phyloP scores from a whole-genome alignment of 2,329 filamentous ascomycete genomes.

The Venturia asperata region DNA sequence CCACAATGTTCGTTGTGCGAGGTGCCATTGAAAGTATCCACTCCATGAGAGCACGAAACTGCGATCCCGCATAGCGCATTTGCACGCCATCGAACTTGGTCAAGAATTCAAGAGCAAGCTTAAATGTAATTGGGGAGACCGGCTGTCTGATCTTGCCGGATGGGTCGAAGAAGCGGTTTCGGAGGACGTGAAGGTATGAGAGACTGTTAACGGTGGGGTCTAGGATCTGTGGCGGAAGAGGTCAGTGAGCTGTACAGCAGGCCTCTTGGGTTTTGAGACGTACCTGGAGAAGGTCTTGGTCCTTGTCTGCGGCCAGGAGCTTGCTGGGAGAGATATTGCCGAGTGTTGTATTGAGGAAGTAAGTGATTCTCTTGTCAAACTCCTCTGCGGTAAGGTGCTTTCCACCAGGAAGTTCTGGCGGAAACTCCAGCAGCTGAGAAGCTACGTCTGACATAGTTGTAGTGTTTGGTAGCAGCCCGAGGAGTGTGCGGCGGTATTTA shows the following conservation, averaged over 20 bases:
- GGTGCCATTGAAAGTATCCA: slow-evolving; percentile 21
- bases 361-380: slow-evolving; percentile 14
- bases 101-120: slow-evolving; percentile 42
- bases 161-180: slow-evolving; percentile 38
- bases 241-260: not conserved
- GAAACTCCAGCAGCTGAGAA: slow-evolving; percentile 18
- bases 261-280: not conserved
- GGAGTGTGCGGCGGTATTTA: not conserved
- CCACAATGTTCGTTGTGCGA: not conserved
- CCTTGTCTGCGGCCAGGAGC: slow-evolving; percentile 2
- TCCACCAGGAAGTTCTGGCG: not conserved
- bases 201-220: slow-evolving; percentile 53
- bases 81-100: slow-evolving; percentile 47
- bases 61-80: slow-evolving; percentile 46
- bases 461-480: not conserved
- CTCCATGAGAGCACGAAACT: slow-evolving; percentile 42
- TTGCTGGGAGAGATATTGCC: not conserved
- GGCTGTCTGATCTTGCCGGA: slow-evolving; percentile 33
- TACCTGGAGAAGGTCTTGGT: slow-evolving; percentile 17
- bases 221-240: slow-evolving; percentile 33
- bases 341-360: slow-evolving; percentile 8
- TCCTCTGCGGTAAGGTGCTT: slow-evolving; percentile 12
- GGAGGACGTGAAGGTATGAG: slow-evolving; percentile 51
- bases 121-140: slow-evolving; percentile 44
- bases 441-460: slow-evolving; percentile 16